Evolutionary conservation across 768 basidiomycete genomes (phyloP), one percentile per base, ranked within the genome.

Genomic region (Lentinula guzmanii): DNA sequence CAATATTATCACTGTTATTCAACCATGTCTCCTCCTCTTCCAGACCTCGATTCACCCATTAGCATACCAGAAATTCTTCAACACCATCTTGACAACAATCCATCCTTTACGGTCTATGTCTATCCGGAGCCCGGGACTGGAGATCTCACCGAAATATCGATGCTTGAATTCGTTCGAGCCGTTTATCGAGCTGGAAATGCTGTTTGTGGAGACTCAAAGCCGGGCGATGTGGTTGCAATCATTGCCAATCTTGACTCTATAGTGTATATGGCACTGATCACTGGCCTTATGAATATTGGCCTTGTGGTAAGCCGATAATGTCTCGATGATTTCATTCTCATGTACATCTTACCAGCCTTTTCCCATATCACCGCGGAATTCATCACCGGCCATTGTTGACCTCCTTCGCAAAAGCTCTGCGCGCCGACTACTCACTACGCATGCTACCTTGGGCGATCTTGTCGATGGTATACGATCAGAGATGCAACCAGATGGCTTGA

Each of bases 281-380:
- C 52, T 2, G 71, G 71, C 8, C 60, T 70, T 31, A 57, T 42
- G n/a, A 60, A 62, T 10, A 65, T 70, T 18, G 70, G 70, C 24
- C 57, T 63, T 31, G 63, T 67, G 43, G 69, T 70, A 52, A 10
- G 58, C 10, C 13, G 10, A 28, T 41, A 21, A 24, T 31, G 15
- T 56, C 4, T 9, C 10, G 3, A 10, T 4, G 15, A 16, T 10
- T 39, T 50, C 16, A 21, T 11, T 41, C 28, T 43, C 10, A 24
- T 62, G 59, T 59, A 33, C 61, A 9, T 57, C 13, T 39, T 39
- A 8, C 13, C 21, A 79, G 79, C 77, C 77, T 15, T 76, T 75
- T 61, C 72, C 73, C 0, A 78, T 79, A 35, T 77, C 75, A 10
- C 74, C 75, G 28, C 71, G 76, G 9, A 75, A 75, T 55, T 72